These are phyloP conservation scores for Friedmanniomyces simplex DNA, from an alignment of 495 filamentous ascomycete species.

Conservation along the genomic window DNA sequence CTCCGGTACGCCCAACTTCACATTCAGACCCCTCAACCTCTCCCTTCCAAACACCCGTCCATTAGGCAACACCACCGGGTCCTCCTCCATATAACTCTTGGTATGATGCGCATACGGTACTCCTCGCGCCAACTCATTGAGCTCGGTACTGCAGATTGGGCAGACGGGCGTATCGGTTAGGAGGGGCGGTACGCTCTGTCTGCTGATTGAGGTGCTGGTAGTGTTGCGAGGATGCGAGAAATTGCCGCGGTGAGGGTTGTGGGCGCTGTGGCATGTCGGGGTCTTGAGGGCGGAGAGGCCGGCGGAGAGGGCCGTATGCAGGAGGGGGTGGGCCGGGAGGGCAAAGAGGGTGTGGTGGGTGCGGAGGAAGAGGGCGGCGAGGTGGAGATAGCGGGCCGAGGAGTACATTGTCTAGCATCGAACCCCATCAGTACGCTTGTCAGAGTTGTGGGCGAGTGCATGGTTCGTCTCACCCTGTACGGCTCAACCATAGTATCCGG, in stretches of 20 bases:
- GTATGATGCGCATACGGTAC: slow-evolving; percentile 91
- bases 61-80: slow-evolving; percentile 80
- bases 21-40: slow-evolving; percentile 62
- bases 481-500: slow-evolving; percentile 51
- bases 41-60: slow-evolving; percentile 72
- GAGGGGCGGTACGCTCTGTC: not conserved
- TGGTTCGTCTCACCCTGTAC: slow-evolving; percentile 39
- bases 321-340: slow-evolving; percentile 71
- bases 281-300: slow-evolving; percentile 94
- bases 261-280: slow-evolving; percentile 75
- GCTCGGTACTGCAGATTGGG: slow-evolving; percentile 88
- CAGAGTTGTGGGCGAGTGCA: too few relatives aligned
- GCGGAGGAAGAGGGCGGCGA: slow-evolving; percentile 72
- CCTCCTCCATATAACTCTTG: slow-evolving; percentile 81
- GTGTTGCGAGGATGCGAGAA: slow-evolving; percentile 38
- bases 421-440: not conserved
- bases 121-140: slow-evolving; percentile 78
- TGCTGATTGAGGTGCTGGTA: slow-evolving; percentile 38
- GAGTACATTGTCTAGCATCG: slow-evolving; percentile 57
- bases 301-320: slow-evolving; percentile 83
- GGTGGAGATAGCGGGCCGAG: slow-evolving; percentile 55
- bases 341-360: slow-evolving; percentile 81
- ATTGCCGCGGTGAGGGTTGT: slow-evolving; percentile 36
- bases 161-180: slow-evolving; percentile 45
- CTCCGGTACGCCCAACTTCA: slow-evolving; percentile 53